Base-by-base conservation (phyloP, 2,329 filamentous ascomycete species). In the Pseudocercospora crystallina region DNA sequence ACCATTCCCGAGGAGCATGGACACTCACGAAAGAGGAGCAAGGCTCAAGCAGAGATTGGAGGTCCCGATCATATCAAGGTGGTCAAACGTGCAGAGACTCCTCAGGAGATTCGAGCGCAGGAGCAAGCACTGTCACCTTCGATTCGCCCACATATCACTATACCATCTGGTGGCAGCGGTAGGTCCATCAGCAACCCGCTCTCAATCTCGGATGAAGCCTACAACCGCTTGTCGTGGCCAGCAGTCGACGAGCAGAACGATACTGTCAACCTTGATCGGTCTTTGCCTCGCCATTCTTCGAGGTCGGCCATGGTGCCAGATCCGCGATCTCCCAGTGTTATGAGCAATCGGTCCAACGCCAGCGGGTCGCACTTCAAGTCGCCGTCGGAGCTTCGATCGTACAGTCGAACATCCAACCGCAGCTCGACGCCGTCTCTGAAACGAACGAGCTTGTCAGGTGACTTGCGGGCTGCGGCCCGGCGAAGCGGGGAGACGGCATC, bases 361-460 rank as follows among this genome's bases (percentile, higher is more conserved):
- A 76, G 73, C 39, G 68, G 71, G 34, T 63, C 64, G 34, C 68
- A 70, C 45, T 57, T 73, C 49, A 67, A 68, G 55, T 69, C 71
- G 54, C 69, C 75, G 34, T 70, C 76, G 49, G 70, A 75, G 37
- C 59, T 77, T 51, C 79, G 84, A 66, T 81, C 87, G 69, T 80
- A 85, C 59, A 89, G 84, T 68, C 69, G 77, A 56, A 65, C 74
- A 58, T 84, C 78, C 70, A 75, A 78, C 53, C 74, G 77, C 56
- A 81, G 78, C 64, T 72, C 76, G 57, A 86, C 85, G 53, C 86
- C 86, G 57, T 84, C 86, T 41, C 79, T 94, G 54, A 81, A 90
- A 64, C 82, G 89, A 57, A 80, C 81, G 57, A 80, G 77, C 68
- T 66, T 85, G 70, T 91, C 87, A 79, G 85, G 87, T 71, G 88